Base-by-base conservation (phyloP, 495 filamentous ascomycete genomes). In the Neohortaea acidophila region DNA sequence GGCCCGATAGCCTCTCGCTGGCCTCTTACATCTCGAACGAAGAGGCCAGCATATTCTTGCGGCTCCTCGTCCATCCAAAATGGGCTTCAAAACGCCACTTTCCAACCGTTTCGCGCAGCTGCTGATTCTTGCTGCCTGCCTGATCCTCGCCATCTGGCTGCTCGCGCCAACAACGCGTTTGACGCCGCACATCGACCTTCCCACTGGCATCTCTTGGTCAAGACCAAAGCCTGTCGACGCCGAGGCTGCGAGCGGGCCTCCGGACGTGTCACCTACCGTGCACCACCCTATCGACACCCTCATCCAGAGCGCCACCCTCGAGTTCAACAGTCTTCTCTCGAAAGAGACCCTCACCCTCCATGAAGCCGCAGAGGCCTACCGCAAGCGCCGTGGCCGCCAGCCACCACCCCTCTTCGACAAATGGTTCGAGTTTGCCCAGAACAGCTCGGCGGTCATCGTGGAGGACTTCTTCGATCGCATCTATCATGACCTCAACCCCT, bases 391-490 rank as follows among this genome's bases (percentile, higher is more conserved):
- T 33, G 57, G 57, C 12, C 45, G 58, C 9, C 57, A 61, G 41
- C 58, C 58, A 12, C 58, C 58, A 2, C 58, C 58, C 8, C 36
- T 45, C 2, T 61, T 61, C 44, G 55, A 58, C 33, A 31, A 18
- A 19, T 61, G 57, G 58, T 48, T 52, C 44, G 20, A 40, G 9
- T 58, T 44, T 35, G 57, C 58, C 13, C 48, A 53, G 33, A 49
- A 52, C 25, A 20, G 54, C 27, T 38, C 46, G 15, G 55, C 53
- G 14, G 17, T 59, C 19, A 49, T 61, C 4, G 43, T 58, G 4
- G 58, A 61, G 37, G 51, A 54, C 30, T 55, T 59, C 41, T 63
- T 59, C 45, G 58, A 61, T 44, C 58, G 56, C 38, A 59, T 61
- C 21, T 59, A 61, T 37, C 32, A 56, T 26, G 58, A 61, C 42